phyloP scores from a whole-genome alignment of 805 yeast genomes.

The Candida takata region DNA sequence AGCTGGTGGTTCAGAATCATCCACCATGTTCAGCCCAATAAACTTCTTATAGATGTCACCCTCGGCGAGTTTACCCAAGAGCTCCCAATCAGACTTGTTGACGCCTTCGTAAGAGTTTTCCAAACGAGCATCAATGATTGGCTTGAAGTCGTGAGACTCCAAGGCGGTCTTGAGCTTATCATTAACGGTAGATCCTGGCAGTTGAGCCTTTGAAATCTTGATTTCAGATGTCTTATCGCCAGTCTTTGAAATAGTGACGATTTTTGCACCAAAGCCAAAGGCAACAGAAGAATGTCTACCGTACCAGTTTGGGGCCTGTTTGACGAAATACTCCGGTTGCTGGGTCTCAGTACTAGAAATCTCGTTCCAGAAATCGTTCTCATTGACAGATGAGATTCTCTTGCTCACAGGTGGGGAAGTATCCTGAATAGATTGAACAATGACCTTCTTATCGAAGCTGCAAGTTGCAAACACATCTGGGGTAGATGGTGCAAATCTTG shows the following conservation, averaged over 20 bases:
- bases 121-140: constrained; percentile 50
- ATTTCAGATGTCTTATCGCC: constrained; percentile 35
- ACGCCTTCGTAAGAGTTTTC: constrained; percentile 31
- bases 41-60: constrained; percentile 40
- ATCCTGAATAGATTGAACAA: constrained; percentile 84
- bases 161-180: constrained; percentile 50
- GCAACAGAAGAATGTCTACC: constrained; percentile 63
- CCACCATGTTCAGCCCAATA: constrained; percentile 28
- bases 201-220: constrained; percentile 33
- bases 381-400: constrained; percentile 39
- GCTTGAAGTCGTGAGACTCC: constrained; percentile 43
- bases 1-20: constrained; percentile 22
- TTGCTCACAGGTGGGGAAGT: constrained; percentile 51
- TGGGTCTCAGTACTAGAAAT: constrained; percentile 60
- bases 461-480: constrained; percentile 90
- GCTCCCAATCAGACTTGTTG: constrained; percentile 58
- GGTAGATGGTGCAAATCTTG: constrained; percentile 77
- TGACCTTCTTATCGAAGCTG: constrained; percentile 77
- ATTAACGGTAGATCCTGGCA: constrained; percentile 30
- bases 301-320: constrained; percentile 90
- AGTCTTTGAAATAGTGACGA: constrained; percentile 47
- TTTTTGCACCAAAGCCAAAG: constrained; percentile 93
- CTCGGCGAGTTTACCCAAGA: constrained; percentile 47
- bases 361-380: constrained; percentile 82
- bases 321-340: constrained; percentile 62